Conservation (phyloP, 805 yeast genomes). For the Debaryomyces hansenii region DNA sequence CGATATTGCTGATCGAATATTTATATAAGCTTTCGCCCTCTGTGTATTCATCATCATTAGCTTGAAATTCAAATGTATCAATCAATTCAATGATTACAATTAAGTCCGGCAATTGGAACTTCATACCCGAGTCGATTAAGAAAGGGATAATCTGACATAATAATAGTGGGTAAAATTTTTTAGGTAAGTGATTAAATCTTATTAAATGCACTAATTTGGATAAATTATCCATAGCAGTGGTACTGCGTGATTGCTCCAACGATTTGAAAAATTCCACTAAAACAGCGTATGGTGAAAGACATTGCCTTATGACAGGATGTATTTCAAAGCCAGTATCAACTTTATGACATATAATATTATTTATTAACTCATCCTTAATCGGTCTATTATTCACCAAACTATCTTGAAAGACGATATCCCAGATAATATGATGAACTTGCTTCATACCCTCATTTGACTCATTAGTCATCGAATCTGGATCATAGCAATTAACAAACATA, state of each 20-base stretch:
- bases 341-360: slow-evolving; percentile 42
- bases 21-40: slow-evolving; percentile 33
- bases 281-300: slow-evolving; percentile 70
- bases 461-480: slow-evolving; percentile 22
- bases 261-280: slow-evolving; percentile 49
- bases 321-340: slow-evolving; percentile 35
- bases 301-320: slow-evolving; percentile 63
- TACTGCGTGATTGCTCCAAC: slow-evolving; percentile 10
- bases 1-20: slow-evolving; percentile 25
- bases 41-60: slow-evolving; percentile 19
- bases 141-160: slow-evolving; percentile 50
- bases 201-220: slow-evolving; percentile 51
- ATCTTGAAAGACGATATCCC: slow-evolving; percentile 63
- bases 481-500: slow-evolving; percentile 65
- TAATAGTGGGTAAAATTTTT: slow-evolving; percentile 48
- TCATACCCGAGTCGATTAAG: slow-evolving; percentile 16
- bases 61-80: slow-evolving; percentile 32
- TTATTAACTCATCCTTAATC: slow-evolving; percentile 56
- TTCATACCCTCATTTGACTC: slow-evolving; percentile 33
- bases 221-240: slow-evolving; percentile 32
- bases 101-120: slow-evolving; percentile 30
- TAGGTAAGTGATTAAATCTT: slow-evolving; percentile 45
- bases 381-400: slow-evolving; percentile 52
- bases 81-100: slow-evolving; percentile 39
- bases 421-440: slow-evolving; percentile 51